Evolutionary conservation across 2,329 filamentous ascomycete genomes (phyloP), one percentile per base, ranked within the genome.

Genomic region (Diaporthe aspalathi): DNA sequence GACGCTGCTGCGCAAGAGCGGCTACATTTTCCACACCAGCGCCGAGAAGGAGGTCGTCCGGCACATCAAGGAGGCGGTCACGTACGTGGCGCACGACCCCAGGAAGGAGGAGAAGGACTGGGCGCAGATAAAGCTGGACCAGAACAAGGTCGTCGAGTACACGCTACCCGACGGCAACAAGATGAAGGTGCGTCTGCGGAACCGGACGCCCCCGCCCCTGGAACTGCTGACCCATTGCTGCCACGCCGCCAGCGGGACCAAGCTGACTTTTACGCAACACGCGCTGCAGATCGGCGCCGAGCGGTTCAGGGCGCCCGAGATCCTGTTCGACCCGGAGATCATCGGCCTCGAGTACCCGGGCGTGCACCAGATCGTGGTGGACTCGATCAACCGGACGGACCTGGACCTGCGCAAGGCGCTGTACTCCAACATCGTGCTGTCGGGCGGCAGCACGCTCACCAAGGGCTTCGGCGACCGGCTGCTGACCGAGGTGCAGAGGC

Each of bases 1-100:
- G 83, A 91, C 92, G 72, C 84, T 98, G 76, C 86, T 99, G 76
- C 90, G 96, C 78, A 98, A 98, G 86, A 93, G 91, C 76, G 96
- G 96, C 63, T 94, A 96, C 80, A 90, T 98, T 22, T 97, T 99
- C 81, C 95, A 98, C 83, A 99, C 96, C 22, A 98, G 94, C 80
- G 96, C 96, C 16, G 96, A 99, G 86, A 99, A 99, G 85, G 96
- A 99, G 84, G 94, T 98, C n/a, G 96, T 99, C 71, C 90, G 95
- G 75, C 88, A 94, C 82, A 98, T 99, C 84, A 99, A 99, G 85
- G 96, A 99, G 87, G 93, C 93, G 79, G 92, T 94, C 60, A 93
- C 93, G 70, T 99, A 98, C 80, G 92, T 99, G 49, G 94, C 96
- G 29, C 84, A 93, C 67, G 95, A 98, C 81, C 95, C 96, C 9